phyloP scores from a whole-genome alignment of 257 asterid genomes.

The Gardenia jasminoides region DNA sequence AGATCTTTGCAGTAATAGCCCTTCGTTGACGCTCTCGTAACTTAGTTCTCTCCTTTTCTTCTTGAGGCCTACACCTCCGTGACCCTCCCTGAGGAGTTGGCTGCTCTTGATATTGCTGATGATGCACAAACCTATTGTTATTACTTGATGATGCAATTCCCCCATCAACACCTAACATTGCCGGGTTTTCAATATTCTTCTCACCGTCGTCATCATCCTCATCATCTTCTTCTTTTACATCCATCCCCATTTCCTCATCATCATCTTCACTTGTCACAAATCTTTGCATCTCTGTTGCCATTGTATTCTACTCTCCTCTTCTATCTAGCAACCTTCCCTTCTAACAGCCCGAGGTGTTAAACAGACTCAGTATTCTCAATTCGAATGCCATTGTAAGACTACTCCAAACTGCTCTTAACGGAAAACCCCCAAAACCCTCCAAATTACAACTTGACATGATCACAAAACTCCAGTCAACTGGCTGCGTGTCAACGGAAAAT shows the following conservation, averaged over 20 bases:
- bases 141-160: conserved; percentile 51
- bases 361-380: background rate
- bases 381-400: background rate
- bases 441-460: background rate
- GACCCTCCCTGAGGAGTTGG: conserved; percentile 70
- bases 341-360: conserved; percentile 16
- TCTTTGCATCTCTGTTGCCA: conserved; percentile 75
- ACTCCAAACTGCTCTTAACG: background rate
- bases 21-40: conserved; percentile 94
- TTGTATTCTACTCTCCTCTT: conserved; percentile 24
- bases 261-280: conserved; percentile 80
- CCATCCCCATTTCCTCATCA: conserved; percentile 94
- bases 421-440: background rate
- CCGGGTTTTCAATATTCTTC: conserved; percentile 45
- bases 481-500: background rate
- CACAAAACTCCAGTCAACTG: background rate
- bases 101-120: conserved; percentile 71
- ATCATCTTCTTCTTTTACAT: conserved; percentile 87
- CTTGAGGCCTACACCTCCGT: conserved; percentile 91
- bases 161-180: conserved; percentile 50
- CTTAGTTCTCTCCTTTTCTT: conserved; percentile 98
- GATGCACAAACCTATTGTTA: conserved; percentile 50
- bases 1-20: conserved; percentile 94
- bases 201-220: conserved; percentile 75
- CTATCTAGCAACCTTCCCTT: conserved; percentile 20